These are phyloP conservation scores for Starmerella bacillaris DNA, from an alignment of 805 yeast species.

Conservation along the genomic window DNA sequence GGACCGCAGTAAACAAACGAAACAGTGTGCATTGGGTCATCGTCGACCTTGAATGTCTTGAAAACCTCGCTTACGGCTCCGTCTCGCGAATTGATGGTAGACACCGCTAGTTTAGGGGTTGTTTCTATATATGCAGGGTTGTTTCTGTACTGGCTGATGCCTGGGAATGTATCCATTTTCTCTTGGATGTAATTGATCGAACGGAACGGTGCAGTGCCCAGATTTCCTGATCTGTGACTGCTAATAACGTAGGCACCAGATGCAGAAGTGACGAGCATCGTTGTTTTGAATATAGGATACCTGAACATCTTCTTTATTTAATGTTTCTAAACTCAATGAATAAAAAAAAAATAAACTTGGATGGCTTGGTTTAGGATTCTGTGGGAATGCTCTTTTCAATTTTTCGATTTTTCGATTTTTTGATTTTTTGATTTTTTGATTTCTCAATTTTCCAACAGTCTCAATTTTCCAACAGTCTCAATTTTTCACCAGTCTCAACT, in stretches of 20 bases:
- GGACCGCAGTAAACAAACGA: slow-evolving; percentile 63
- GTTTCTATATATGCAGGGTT: slow-evolving; percentile 26
- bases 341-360: too few relatives aligned
- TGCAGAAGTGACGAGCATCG: slow-evolving; percentile 1
- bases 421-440: too few relatives aligned
- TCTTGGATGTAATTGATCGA: slow-evolving; percentile 4
- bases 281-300: too few relatives aligned
- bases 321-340: too few relatives aligned
- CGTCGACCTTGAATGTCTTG: slow-evolving; percentile 50
- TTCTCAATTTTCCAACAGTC: too few relatives aligned
- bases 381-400: too few relatives aligned
- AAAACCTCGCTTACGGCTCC: slow-evolving; percentile 60
- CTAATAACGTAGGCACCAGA: neutral
- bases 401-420: too few relatives aligned
- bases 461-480: too few relatives aligned
- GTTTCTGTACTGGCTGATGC: slow-evolving; percentile 31
- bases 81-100: slow-evolving; percentile 10
- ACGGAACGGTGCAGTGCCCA: slow-evolving; percentile 7
- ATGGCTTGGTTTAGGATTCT: too few relatives aligned
- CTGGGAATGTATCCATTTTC: slow-evolving; percentile 23
- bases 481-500: too few relatives aligned
- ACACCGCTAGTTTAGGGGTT: slow-evolving; percentile 32
- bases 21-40: slow-evolving; percentile 38
- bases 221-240: neutral
- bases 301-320: too few relatives aligned